phyloP scores from a whole-genome alignment of 352 stramenopile genomes.

The Globisporangium apiculatum region DNA sequence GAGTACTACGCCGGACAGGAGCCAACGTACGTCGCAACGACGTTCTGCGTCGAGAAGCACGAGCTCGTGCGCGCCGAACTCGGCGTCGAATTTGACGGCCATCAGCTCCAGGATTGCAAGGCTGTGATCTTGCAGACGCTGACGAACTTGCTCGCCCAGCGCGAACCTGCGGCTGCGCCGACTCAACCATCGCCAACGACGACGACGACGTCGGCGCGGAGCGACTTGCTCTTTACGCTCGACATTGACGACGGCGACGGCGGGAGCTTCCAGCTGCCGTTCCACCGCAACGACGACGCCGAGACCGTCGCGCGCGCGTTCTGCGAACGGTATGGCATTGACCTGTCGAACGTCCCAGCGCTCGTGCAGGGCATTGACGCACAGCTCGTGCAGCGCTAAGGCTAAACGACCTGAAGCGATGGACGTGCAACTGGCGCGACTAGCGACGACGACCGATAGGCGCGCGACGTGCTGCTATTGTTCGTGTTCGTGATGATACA shows the following conservation, averaged over 20 bases:
- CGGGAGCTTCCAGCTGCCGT: conserved; percentile 28
- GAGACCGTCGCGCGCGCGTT: conserved; percentile 38
- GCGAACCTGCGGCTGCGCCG: conserved; percentile 9
- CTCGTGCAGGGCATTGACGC: conserved; percentile 53
- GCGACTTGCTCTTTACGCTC: conserved; percentile 51
- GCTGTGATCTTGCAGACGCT: conserved; percentile 32
- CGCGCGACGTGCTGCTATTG: too few species aligned
- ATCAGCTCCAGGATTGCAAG: conserved; percentile 58
- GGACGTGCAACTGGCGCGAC: too few species aligned
- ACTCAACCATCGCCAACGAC: conserved; percentile 3
- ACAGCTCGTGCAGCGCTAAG: conserved; percentile 31
- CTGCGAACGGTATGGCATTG: conserved; percentile 46
- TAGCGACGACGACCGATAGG: too few species aligned
- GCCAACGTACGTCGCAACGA: conserved; percentile 41
- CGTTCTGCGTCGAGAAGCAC: conserved; percentile 70
- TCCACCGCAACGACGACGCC: conserved; percentile 51
- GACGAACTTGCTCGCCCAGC: conserved; percentile 4
- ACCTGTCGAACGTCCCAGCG: conserved; percentile 43
- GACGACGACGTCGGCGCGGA: conserved; percentile 6
- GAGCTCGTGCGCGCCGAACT: conserved; percentile 43
- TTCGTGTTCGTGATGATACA: too few species aligned
- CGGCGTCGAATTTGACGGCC: conserved; percentile 42
- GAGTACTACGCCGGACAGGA: conserved; percentile 64
- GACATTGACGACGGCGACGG: conserved; percentile 61
- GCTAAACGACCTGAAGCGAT: too few species aligned